Percentiles rank a stretch among this genome's conserved stretches.
Conservation (phyloP, 208 protist species). For the Balamuthia mandrillaris region DNA sequence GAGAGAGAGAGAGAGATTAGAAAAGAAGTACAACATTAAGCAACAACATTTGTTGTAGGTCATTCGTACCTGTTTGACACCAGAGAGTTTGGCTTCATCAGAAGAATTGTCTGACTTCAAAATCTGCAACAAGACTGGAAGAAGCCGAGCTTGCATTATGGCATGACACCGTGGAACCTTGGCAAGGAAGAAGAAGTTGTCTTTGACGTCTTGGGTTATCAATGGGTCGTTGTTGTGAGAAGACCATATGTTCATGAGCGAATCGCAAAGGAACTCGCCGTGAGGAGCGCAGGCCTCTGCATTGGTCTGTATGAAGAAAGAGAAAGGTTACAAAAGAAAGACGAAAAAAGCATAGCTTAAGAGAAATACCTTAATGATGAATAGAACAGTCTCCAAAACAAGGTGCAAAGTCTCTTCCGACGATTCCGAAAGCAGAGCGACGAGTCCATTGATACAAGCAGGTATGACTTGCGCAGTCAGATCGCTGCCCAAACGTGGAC, state of each 20-base stretch:
- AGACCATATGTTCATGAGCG: background rate
- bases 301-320: too few species aligned
- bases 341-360: background rate
- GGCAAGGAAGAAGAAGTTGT: background rate
- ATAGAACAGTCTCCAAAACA: background rate
- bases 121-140: background rate
- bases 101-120: too few species aligned
- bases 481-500: background rate
- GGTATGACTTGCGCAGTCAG: background rate
- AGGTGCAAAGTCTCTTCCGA: constrained; percentile 21
- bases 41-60: too few species aligned
- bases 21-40: too few species aligned
- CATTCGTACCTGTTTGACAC: too few species aligned
- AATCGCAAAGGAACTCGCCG: background rate
- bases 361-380: background rate
- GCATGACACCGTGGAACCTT: background rate
- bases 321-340: too few species aligned
- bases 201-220: background rate
- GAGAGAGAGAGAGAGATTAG: too few species aligned
- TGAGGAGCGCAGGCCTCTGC: too few species aligned
- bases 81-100: too few species aligned
- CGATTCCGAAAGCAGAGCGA: background rate
- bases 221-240: constrained; percentile 20
- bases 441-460: background rate
- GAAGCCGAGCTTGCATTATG: background rate